phyloP scores from a whole-genome alignment of 176 grass and related monocot species.

The Dactylis glomerata region DNA sequence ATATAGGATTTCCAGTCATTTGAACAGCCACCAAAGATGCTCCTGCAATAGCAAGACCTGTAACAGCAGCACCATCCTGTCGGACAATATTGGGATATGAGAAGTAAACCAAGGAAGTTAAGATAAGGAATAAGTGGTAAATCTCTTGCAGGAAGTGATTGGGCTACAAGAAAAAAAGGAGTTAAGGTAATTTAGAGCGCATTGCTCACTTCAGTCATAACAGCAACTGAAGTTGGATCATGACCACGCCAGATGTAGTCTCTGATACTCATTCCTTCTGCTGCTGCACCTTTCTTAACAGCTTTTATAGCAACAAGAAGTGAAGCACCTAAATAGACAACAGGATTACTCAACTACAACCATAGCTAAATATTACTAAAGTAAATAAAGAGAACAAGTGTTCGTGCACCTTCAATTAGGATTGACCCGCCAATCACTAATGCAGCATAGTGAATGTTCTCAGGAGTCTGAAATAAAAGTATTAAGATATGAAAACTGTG shows the following conservation, averaged over 20 bases:
- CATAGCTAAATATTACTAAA: background rate
- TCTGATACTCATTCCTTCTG: conserved; percentile 83
- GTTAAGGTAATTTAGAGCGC: conserved; percentile 3
- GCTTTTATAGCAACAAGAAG: conserved; percentile 95
- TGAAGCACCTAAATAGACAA: conserved; percentile 66
- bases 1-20: conserved; percentile 88
- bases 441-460: conserved; percentile 93
- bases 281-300: conserved; percentile 86
- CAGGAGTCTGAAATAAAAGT: conserved; percentile 53
- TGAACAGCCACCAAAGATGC: conserved; percentile 90
- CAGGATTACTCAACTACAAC: conserved; percentile 19
- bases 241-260: conserved; percentile 98
- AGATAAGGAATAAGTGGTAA: background rate
- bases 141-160: conserved; percentile 5
- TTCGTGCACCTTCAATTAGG: conserved; percentile 82
- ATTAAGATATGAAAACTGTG: conserved; percentile 10
- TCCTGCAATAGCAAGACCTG: conserved; percentile 84
- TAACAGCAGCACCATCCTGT: conserved; percentile 91
- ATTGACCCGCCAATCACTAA: conserved; percentile 95
- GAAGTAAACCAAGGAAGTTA: conserved; percentile 20
- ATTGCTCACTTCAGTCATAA: conserved; percentile 86
- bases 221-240: conserved; percentile 99
- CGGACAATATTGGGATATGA: conserved; percentile 27
- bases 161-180: conserved; percentile 11
- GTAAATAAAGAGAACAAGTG: background rate